Percentiles rank a stretch among this genome's conserved stretches.
Evolutionary conservation across 371 early-diverging fungal species (phyloP).

Genomic region (Capillidium rhysosporum): DNA sequence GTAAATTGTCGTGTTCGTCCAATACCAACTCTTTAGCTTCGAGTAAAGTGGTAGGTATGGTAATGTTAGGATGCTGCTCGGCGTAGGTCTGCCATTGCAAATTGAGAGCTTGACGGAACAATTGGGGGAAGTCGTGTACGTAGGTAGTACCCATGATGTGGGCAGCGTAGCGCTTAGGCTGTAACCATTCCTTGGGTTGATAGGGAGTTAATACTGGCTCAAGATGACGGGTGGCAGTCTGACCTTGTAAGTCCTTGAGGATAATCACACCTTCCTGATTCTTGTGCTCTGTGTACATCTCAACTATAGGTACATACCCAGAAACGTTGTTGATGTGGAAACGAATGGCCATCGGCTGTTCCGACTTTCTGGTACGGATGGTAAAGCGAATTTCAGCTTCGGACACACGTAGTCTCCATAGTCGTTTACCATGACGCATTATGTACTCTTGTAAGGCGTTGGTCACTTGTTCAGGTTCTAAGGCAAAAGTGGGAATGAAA

Average conservation of each 20-base stretch:
- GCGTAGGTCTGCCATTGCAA: conserved; percentile 49
- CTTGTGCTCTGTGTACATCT: conserved; percentile 76
- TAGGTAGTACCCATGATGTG: conserved; percentile 95
- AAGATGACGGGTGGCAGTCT: conserved; percentile 67
- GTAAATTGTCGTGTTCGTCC: conserved; percentile 57
- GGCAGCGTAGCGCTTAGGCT: conserved; percentile 94
- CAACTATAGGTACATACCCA: conserved; percentile 78
- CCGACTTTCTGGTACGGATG: conserved; percentile 38
- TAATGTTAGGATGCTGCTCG: conserved; percentile 25
- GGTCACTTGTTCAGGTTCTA: conserved; percentile 70
- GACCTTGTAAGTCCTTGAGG: conserved; percentile 48
- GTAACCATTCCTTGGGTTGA: conserved; percentile 85
- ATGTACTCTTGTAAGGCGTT: conserved; percentile 71
- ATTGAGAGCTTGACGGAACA: conserved; percentile 73
- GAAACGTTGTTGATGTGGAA: conserved; percentile 81
- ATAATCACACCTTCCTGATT: conserved; percentile 46
- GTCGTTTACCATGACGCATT: conserved; percentile 80
- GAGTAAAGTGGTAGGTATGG: conserved; percentile 45
- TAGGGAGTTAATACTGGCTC: conserved; percentile 67
- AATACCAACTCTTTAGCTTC: conserved; percentile 72
- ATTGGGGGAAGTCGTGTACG: conserved; percentile 93
- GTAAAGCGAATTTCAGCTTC: conserved; percentile 88
- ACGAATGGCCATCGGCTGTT: conserved; percentile 56
- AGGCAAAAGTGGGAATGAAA: conserved; percentile 86
- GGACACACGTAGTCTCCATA: conserved; percentile 87